Conservation (phyloP, 139 green algal species). For the Mesotaenium endlicherianum region DNA sequence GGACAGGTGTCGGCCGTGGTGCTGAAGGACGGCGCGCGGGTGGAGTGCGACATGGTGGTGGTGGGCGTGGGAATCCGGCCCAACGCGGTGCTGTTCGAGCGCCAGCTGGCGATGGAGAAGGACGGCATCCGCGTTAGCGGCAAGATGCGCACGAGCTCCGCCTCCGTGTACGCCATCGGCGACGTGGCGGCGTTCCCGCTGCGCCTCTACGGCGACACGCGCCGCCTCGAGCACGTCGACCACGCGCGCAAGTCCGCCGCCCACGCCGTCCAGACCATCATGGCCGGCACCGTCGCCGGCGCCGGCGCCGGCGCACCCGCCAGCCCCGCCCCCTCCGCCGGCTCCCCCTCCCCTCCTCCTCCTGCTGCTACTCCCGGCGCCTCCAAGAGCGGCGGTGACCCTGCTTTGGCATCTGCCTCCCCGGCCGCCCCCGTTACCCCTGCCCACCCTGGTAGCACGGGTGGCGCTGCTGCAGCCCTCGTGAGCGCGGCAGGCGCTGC, state of each 20-base stretch:
- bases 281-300: background rate
- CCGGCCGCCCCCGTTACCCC: no score
- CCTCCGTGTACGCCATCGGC: constrained; percentile 63
- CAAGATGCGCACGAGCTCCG: constrained; percentile 55
- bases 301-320: constrained; percentile 24
- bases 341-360: no score
- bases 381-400: no score
- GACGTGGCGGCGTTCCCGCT: constrained; percentile 90
- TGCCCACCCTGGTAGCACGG: background rate
- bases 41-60: constrained; percentile 73
- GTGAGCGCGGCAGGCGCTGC: no score
- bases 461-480: no score
- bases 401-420: no score
- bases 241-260: constrained; percentile 45
- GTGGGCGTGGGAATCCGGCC: constrained; percentile 78
- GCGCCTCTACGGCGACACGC: constrained; percentile 52
- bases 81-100: constrained; percentile 69
- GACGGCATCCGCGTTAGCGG: constrained; percentile 81
- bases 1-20: constrained; percentile 52
- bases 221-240: constrained; percentile 88
- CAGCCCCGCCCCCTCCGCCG: constrained; percentile 2
- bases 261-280: constrained; percentile 37
- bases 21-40: constrained; percentile 63
- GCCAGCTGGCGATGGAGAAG: constrained; percentile 59
- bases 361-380: no score